Conservation (phyloP, 1,139 yeast genomes). For the Saccharomycopsis phalli region DNA sequence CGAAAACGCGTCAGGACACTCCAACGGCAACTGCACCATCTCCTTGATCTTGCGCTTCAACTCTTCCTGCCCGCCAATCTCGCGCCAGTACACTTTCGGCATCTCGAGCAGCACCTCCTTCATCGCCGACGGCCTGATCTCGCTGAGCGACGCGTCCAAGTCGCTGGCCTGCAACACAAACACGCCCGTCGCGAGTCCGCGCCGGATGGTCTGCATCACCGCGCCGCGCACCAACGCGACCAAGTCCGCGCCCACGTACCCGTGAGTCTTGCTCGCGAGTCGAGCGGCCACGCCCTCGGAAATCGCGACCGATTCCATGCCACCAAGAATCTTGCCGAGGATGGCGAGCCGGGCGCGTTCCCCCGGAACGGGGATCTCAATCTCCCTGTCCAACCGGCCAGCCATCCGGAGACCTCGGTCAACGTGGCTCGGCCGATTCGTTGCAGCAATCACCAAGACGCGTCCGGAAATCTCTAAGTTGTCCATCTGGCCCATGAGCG, state of each 20-base stretch:
- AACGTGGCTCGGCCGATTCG: slow-evolving; percentile 70
- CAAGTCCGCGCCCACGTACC: slow-evolving; percentile 81
- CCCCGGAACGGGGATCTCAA: slow-evolving; percentile 74
- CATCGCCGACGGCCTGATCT: slow-evolving; percentile 93
- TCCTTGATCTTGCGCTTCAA: slow-evolving; percentile 74
- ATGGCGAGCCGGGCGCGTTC: slow-evolving; percentile 57
- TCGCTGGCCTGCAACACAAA: slow-evolving; percentile 37
- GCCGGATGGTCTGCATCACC: slow-evolving; percentile 71
- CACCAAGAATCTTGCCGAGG: slow-evolving; percentile 48
- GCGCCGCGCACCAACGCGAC: slow-evolving; percentile 83
- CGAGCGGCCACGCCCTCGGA: slow-evolving; percentile 41
- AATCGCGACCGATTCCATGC: slow-evolving; percentile 56
- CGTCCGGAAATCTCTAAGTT: slow-evolving; percentile 64
- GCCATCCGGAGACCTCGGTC: slow-evolving; percentile 89
- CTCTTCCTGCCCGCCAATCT: slow-evolving; percentile 90
- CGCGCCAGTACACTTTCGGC: slow-evolving; percentile 90
- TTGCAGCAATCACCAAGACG: slow-evolving; percentile 74
- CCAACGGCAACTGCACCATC: slow-evolving; percentile 85
- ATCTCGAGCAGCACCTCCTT: slow-evolving; percentile 87
- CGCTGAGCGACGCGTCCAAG: slow-evolving; percentile 58
- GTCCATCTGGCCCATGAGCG: slow-evolving; percentile 81
- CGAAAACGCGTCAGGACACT: slow-evolving; percentile 69
- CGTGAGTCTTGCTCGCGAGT: slow-evolving; percentile 64
- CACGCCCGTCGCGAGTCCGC: slow-evolving; percentile 30
- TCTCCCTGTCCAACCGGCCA: slow-evolving; percentile 85